Evolutionary conservation across 176 grass and related monocot species (phyloP), one percentile per base, ranked within the genome.

Genomic region (Bothriochloa decipiens): DNA sequence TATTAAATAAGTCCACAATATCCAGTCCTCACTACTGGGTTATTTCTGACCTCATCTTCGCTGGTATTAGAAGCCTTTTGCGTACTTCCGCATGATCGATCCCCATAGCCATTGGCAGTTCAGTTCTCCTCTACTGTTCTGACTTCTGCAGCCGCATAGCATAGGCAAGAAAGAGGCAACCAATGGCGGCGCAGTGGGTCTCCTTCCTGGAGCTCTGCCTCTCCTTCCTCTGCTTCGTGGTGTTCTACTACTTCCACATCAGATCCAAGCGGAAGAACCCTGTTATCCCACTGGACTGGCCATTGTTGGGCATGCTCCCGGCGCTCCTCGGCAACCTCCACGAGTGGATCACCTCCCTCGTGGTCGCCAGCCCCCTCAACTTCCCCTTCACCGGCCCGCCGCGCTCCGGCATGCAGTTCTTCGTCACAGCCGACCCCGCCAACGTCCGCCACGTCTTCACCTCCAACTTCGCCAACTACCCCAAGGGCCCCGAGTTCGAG

Each of bases 361-460:
- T 94, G 27, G 11, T 20, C 9, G 77, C 61, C 64, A 55, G 32
- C 41, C 46, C 41, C 3, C 83, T 89, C 69, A 97, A 85, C 88
- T 94, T 91, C 86, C 62, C 13, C 3, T 92, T 97, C 84, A 47
- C 39, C 0, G 92, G 92, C 3, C 86, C 86, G 8, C 91, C 82
- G 72, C 80, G 80, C 66, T 81, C 87, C 12, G 95, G 84, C 58
- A 89, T 94, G 88, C 47, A 86, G 37, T 36, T 89, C 10, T 78
- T 97, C 32, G 0, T 89, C 47, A 50, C 47, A 14, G 47, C 47
- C 47, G 47, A 50, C 47, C 47, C 47, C 0, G 47, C 47, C 47
- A 94, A 94, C 82, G 55, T 94, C 6, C 86, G 91, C 79, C 95
- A 97, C 68, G 33, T 97, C 57, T 97, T 97, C 88, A 94, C 73